Evolutionary conservation across 805 yeast species (phyloP).

Genomic region (Suhomyces canberraensis): DNA sequence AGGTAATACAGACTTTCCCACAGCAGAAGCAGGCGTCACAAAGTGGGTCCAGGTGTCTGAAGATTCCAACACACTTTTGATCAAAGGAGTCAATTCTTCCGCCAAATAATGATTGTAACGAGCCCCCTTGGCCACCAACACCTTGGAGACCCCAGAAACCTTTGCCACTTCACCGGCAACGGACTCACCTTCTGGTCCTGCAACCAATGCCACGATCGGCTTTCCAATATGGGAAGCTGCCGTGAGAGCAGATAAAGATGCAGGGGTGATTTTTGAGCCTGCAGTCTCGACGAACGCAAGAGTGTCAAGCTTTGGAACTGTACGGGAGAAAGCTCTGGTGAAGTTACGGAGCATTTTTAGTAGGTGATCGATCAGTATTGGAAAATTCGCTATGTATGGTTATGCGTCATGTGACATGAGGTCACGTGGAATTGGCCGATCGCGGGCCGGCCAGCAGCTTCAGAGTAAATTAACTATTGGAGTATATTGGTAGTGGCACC

Average conservation of each 20-base stretch:
- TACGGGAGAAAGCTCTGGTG: conserved; percentile 42
- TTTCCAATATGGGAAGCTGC: conserved; percentile 78
- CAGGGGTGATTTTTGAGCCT: conserved; percentile 55
- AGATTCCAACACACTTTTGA: conserved; percentile 44
- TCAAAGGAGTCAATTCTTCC: conserved; percentile 73
- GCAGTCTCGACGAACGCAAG: conserved; percentile 71
- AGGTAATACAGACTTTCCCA: conserved; percentile 84
- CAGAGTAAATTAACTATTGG: too few species aligned
- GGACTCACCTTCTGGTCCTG: conserved; percentile 59
- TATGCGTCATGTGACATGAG: too few species aligned
- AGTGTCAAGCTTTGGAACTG: conserved; percentile 40
- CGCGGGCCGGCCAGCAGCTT: too few species aligned
- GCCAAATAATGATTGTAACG: conserved; percentile 72
- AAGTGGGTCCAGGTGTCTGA: conserved; percentile 61
- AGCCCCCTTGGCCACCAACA: conserved; percentile 54
- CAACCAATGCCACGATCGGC: conserved; percentile 74
- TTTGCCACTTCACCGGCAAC: conserved; percentile 48
- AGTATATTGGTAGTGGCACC: too few species aligned
- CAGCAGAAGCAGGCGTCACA: conserved; percentile 77
- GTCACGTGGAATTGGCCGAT: too few species aligned
- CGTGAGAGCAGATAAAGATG: conserved; percentile 65
- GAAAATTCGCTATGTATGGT: too few species aligned
- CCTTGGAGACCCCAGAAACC: conserved; percentile 51
- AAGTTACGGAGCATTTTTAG: conserved; percentile 6
- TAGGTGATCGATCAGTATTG: too few species aligned